phyloP scores from a whole-genome alignment of 2,329 filamentous ascomycete species.

The Fusarium sp. region DNA sequence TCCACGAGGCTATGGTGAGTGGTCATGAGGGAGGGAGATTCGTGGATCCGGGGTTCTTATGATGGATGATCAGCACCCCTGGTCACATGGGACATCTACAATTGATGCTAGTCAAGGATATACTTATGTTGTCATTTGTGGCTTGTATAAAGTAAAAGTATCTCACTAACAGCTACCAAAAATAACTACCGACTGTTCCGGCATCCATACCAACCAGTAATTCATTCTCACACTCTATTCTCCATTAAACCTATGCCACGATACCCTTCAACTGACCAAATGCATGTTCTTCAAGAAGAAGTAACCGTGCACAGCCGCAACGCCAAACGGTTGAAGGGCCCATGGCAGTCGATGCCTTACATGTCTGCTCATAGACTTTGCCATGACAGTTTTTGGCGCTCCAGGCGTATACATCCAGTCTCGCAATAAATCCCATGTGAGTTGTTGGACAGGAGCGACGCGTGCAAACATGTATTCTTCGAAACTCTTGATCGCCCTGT shows the following conservation, averaged over 20 bases:
- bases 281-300: constrained; percentile 41
- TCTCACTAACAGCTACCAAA: constrained; percentile 8
- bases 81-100: constrained; percentile 39
- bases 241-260: background rate
- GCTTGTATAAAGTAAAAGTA: constrained; percentile 16
- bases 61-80: constrained; percentile 41
- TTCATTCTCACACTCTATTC: background rate
- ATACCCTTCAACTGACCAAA: constrained; percentile 14
- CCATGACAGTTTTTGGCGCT: constrained; percentile 57
- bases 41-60: constrained; percentile 25
- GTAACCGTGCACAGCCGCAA: constrained; percentile 45
- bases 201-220: background rate
- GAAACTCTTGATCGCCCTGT: constrained; percentile 50
- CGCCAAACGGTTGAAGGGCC: constrained; percentile 48
- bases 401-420: constrained; percentile 61
- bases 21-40: constrained; percentile 24
- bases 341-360: constrained; percentile 48
- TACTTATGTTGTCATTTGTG: background rate
- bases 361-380: constrained; percentile 50
- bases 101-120: background rate
- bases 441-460: constrained; percentile 51
- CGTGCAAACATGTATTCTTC: constrained; percentile 55
- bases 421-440: constrained; percentile 59
- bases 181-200: background rate
- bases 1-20: constrained; percentile 27